Evolutionary conservation across 2,329 filamentous ascomycete genomes (phyloP), one percentile per base, ranked within the genome.

Genomic region (Cladosporium oxysporum): DNA sequence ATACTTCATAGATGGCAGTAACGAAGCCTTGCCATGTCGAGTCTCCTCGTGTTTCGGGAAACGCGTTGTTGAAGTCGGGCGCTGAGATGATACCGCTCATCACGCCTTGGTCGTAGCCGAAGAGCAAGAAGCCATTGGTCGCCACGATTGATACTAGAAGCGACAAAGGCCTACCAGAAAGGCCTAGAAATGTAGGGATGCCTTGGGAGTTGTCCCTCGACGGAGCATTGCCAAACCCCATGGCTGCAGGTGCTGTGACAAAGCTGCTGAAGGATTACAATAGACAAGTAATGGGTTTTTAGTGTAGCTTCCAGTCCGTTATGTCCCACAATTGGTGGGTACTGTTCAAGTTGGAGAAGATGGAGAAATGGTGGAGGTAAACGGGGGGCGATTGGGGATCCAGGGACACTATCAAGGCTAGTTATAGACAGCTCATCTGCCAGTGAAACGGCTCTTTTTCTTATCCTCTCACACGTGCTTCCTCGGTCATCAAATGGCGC

Each of bases 21-120:
- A 76, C 79, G 64, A 80, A 71, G 49, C 71, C 81, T 63, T 80
- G 78, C n/a, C 81, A 76, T 10, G 75, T 78, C 0, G 80, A 21
- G 76, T 72, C 23, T 76, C 78, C 64, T 80, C 76, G 62, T 81
- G 78, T 64, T 78, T 66, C 5, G 78, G 79, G 59, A 81, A 81
- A 50, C 76, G 71, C 14, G 68, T 71, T 3, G 79, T 87, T 79
- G 71, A 91, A 91, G 10, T 83, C 82, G 21, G 84, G 79, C 72
- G 93, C 84, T 2, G 90, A 91, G 63, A 94, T 80, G 69, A 94
- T 87, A 29, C 75, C 73, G 49, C 71, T 74, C 53, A 77, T 71
- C 29, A 76, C 72, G 47, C 74, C 79, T 77, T 66, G 65, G 8
- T 66, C 65, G 31, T 66, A 66, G 26, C 64, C 58, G 21, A 66